Base-by-base conservation (phyloP, 306 rosid genomes). In the peach (Prunus persica) region DNA sequence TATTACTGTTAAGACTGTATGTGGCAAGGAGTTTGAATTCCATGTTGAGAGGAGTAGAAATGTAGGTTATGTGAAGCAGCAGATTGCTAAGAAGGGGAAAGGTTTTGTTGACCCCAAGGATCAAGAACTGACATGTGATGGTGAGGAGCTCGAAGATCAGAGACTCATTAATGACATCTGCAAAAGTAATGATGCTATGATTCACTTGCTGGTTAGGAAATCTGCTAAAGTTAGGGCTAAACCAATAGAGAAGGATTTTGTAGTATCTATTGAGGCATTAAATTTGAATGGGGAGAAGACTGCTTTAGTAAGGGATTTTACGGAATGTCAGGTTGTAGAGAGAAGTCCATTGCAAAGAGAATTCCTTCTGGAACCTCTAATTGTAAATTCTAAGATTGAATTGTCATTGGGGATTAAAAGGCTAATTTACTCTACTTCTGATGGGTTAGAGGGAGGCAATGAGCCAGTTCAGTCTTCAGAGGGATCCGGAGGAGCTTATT, bases 401-500 rank as follows among this genome's bases (percentile, higher is more conserved):
- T 60, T 84, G 49, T 80, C 93, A 25, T 67, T 5, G 46, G 78
- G 84, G 72, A 78, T 90, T 73, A 78, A 80, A 70, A 75, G 88
- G 64, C 86, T 92, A 54, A 81, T 89, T 77, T 82, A 81, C 77
- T 73, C 56, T 64, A 86, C 95, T 70, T 79, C 51, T 66, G 84
- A 82, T 67, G 97, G 95, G 62, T 71, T 91, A 80, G 88, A 77
- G 78, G 83, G 71, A 68, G 93, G 91, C 12, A 34, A 72, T 41
- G 76, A 80, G 72, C 97, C 97, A n/a, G 74, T 89, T 78, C 89
- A 8, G 64, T 89, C 97, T 50, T 85, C 90, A 43, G 93, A 91
- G 83, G 97, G 97, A 67, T 80, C 89, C 3, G 97, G 97, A 72
- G 95, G 97, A 52, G 90, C 89, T 78, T 91, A 91, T 77, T 88